Evolutionary conservation across 495 filamentous ascomycete genomes (phyloP).

Genomic region (Penicillium coprophilum): DNA sequence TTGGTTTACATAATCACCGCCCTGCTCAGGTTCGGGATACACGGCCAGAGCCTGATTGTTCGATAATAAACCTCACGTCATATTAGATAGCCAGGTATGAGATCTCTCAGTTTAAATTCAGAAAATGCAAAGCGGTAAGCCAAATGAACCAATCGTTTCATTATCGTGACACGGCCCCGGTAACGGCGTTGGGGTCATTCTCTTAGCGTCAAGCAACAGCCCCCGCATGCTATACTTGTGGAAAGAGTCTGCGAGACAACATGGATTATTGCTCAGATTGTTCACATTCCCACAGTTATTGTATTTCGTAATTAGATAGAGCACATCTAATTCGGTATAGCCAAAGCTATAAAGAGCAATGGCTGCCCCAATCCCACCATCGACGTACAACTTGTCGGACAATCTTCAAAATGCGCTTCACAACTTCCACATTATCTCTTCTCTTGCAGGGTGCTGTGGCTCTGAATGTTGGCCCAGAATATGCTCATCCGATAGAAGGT

Average conservation of each 20-base stretch:
- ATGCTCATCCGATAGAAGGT: conserved; percentile 12
- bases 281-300: not conserved
- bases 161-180: too few species aligned
- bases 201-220: not conserved
- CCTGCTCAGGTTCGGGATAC: too few species aligned
- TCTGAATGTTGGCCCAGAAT: conserved; percentile 8
- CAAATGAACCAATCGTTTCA: too few species aligned
- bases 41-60: too few species aligned
- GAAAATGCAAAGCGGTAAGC: too few species aligned
- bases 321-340: not conserved
- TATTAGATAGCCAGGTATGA: too few species aligned
- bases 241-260: not conserved
- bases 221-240: not conserved
- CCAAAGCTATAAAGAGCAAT: not conserved
- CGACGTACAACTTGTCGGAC: not conserved
- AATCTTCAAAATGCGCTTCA: not conserved
- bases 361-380: not conserved
- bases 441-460: not conserved
- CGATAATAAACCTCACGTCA: too few species aligned
- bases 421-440: not conserved
- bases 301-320: not conserved
- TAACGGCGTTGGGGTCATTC: not conserved
- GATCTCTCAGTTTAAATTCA: too few species aligned
- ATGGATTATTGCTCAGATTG: not conserved
- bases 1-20: too few species aligned